Percentiles rank a stretch among this genome's conserved stretches.
These are phyloP conservation scores for Diaporthe helianthi DNA, from an alignment of 2,329 filamentous ascomycete species.

Conservation along the genomic window DNA sequence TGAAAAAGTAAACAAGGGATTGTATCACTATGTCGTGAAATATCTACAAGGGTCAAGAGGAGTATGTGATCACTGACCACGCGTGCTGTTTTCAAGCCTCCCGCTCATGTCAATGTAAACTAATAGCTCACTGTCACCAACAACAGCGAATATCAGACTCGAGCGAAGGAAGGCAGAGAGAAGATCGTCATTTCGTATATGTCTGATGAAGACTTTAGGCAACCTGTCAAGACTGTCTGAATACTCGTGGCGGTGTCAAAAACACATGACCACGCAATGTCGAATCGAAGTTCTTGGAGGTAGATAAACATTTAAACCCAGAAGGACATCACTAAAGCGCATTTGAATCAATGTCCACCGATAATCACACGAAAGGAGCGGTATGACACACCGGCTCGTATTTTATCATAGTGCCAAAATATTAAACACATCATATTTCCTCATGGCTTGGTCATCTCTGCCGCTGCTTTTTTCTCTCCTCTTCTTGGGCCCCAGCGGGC, in stretches of 20 bases:
- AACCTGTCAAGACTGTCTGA: neutral
- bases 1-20: neutral
- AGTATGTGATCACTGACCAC: too few relatives aligned
- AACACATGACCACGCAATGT: neutral
- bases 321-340: neutral
- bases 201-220: too few relatives aligned
- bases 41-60: too few relatives aligned
- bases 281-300: too few relatives aligned
- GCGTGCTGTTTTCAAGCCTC: too few relatives aligned
- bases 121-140: too few relatives aligned
- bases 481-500: neutral
- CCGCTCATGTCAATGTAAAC: too few relatives aligned
- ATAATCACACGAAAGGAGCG: neutral
- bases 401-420: slow-evolving; percentile 26
- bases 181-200: too few relatives aligned
- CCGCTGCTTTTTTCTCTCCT: neutral
- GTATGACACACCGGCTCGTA: neutral
- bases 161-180: neutral
- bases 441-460: neutral
- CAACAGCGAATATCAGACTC: too few relatives aligned
- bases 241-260: neutral
- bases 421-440: slow-evolving; percentile 19
- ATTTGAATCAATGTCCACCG: neutral
- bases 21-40: neutral
- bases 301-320: too few relatives aligned